Conservation (phyloP, 805 yeast species). For the Sugiyamaella chiloensis region DNA sequence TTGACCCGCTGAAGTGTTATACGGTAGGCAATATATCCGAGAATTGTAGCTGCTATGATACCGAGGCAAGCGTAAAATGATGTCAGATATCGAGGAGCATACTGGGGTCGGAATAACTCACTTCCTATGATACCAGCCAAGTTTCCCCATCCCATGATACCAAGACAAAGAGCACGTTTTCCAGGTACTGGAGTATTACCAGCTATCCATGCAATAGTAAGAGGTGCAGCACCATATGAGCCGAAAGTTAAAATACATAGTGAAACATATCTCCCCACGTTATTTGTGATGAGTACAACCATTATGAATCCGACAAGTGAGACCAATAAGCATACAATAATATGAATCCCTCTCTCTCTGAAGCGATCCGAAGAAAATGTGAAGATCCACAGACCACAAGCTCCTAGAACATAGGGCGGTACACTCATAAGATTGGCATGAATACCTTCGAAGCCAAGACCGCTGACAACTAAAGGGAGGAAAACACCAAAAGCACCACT, state of each 20-base stretch:
- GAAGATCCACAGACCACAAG: conserved; percentile 7
- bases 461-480: conserved; percentile 52
- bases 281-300: conserved; percentile 6
- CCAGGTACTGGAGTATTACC: conserved; percentile 8
- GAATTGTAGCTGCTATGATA: conserved; percentile 2
- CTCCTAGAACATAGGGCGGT: conserved; percentile 10
- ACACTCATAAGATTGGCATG: conserved; percentile 39
- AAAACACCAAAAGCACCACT: conserved; percentile 32
- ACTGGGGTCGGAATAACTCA: conserved; percentile 1
- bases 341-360: conserved; percentile 8
- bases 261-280: conserved; percentile 6
- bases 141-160: conserved; percentile 11
- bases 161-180: conserved; percentile 6
- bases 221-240: conserved; percentile 8
- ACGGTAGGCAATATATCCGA: conserved; percentile 5
- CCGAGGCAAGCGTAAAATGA: conserved; percentile 9
- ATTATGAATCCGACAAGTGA: conserved; percentile 3
- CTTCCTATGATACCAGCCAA: conserved; percentile 9
- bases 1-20: conserved; percentile 3
- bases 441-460: conserved; percentile 59
- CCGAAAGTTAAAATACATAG: conserved; percentile 9
- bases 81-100: conserved; percentile 3
- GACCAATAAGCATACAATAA: not conserved
- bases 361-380: conserved; percentile 7
- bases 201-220: conserved; percentile 8